phyloP scores from a whole-genome alignment of 2,329 filamentous ascomycete species.

The Pyricularia grisea region DNA sequence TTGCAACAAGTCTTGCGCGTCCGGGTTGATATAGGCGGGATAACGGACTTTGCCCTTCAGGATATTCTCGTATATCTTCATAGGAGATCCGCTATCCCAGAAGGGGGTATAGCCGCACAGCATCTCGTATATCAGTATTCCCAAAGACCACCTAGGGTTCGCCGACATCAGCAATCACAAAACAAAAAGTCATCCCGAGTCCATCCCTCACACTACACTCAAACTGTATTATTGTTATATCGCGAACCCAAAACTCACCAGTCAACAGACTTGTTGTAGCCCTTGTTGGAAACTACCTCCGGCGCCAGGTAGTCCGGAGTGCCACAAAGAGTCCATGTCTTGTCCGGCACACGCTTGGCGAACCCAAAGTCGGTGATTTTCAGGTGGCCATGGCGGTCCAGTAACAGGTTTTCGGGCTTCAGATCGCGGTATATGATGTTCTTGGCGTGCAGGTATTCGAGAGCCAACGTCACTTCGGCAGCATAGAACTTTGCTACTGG shows the following conservation, averaged over 20 bases:
- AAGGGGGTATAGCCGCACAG: constrained; percentile 97
- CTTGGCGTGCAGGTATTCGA: constrained; percentile 90
- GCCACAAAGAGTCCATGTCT: constrained; percentile 97
- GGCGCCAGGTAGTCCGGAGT: constrained; percentile 96
- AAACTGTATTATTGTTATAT: too few relatives aligned
- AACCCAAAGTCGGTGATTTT: constrained; percentile 99
- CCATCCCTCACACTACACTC: background rate
- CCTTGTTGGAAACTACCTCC: constrained; percentile 97
- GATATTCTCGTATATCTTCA: constrained; percentile 99
- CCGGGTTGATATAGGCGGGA: constrained; percentile 87
- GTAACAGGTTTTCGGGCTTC: constrained; percentile 87
- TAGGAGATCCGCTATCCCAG: constrained; percentile 94
- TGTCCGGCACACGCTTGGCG: constrained; percentile 95
- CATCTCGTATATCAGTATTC: constrained; percentile 99
- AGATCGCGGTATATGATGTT: constrained; percentile 97
- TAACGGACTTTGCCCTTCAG: constrained; percentile 94
- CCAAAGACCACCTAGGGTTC: constrained; percentile 79
- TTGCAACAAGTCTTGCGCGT: constrained; percentile 86
- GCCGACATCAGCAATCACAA: constrained; percentile 2
- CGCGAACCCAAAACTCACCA: constrained; percentile 48
- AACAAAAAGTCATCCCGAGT: background rate
- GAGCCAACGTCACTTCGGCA: constrained; percentile 87
- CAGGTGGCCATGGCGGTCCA: constrained; percentile 87
- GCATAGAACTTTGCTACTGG: constrained; percentile 99
- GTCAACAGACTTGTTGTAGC: constrained; percentile 98